A percentile compares a stretch with the other conserved stretches of the same genome.
These are phyloP conservation scores for Boletus insuetus DNA, from an alignment of 768 basidiomycete species.

Conservation along the genomic window DNA sequence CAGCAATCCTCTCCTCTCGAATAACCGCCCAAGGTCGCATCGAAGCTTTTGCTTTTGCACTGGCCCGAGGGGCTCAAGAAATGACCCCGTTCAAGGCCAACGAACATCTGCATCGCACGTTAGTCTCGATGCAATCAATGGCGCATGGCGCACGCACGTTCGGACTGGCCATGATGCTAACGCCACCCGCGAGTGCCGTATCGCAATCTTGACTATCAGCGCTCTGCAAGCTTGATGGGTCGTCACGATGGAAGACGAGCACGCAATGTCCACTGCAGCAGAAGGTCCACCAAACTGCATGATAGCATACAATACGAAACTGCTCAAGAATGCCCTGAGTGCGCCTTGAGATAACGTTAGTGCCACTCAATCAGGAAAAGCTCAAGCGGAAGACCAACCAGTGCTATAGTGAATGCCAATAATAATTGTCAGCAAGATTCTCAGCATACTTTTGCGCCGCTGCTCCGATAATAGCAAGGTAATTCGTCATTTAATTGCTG, in stretches of 20 bases:
- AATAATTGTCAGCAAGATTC: slow-evolving; percentile 55
- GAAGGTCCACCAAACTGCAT: slow-evolving; percentile 68
- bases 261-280: slow-evolving; percentile 69
- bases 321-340: slow-evolving; percentile 62
- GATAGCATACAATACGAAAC: slow-evolving; percentile 69
- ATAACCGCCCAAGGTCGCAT: slow-evolving; percentile 71
- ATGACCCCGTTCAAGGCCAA: slow-evolving; percentile 66
- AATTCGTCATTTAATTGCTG: too few relatives aligned
- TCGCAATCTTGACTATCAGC: slow-evolving; percentile 60
- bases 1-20: slow-evolving; percentile 69
- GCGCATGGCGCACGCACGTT: slow-evolving; percentile 46
- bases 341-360: slow-evolving; percentile 45
- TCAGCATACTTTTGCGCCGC: slow-evolving; percentile 69
- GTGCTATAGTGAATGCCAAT: slow-evolving; percentile 73
- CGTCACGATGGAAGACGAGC: slow-evolving; percentile 67
- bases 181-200: slow-evolving; percentile 71
- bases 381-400: slow-evolving; percentile 36
- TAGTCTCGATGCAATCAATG: slow-evolving; percentile 1
- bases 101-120: slow-evolving; percentile 51
- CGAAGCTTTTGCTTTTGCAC: slow-evolving; percentile 67
- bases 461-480: slow-evolving; percentile 64
- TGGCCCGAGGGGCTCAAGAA: slow-evolving; percentile 66
- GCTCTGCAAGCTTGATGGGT: slow-evolving; percentile 69
- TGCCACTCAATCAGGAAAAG: neutral
- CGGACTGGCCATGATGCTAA: slow-evolving; percentile 67